phyloP scores from a whole-genome alignment of 2,329 filamentous ascomycete genomes.

The Aaosphaeria pasadenensis region DNA sequence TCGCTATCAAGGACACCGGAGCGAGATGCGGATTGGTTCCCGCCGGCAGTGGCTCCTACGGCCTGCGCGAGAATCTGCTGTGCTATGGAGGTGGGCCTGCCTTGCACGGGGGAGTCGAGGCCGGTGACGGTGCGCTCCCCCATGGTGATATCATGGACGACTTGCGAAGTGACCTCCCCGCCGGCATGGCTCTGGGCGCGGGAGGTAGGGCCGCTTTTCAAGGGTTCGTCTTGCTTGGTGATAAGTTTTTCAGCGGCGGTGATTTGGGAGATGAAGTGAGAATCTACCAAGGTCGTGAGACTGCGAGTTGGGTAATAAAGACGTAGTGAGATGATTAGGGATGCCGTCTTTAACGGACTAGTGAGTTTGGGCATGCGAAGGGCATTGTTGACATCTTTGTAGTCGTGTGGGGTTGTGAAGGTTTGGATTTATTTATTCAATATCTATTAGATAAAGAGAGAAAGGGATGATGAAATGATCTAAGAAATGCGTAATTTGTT shows the following conservation, averaged over 20 bases:
- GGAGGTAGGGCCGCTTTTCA: conserved; percentile 40
- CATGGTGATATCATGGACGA: conserved; percentile 41
- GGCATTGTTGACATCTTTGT: conserved; percentile 7
- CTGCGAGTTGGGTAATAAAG: conserved; percentile 10
- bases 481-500: no score
- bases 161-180: conserved; percentile 28
- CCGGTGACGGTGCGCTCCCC: conserved; percentile 43
- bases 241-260: conserved; percentile 39
- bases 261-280: conserved; percentile 42
- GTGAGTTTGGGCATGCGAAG: conserved; percentile 11
- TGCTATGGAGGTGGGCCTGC: conserved; percentile 39
- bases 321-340: conserved; percentile 10
- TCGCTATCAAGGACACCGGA: conserved; percentile 21
- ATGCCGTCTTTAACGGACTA: conserved; percentile 6
- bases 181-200: conserved; percentile 39
- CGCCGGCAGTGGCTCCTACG: background rate
- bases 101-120: conserved; percentile 26
- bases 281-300: conserved; percentile 22
- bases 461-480: no score
- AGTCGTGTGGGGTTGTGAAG: no score
- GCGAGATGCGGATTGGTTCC: conserved; percentile 3
- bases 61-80: conserved; percentile 24
- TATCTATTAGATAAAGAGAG: no score
- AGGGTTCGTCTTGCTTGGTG: conserved; percentile 34
- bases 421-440: no score